Evolutionary conservation across 2,329 filamentous ascomycete genomes (phyloP).

Genomic region (Microsporum audouinii): DNA sequence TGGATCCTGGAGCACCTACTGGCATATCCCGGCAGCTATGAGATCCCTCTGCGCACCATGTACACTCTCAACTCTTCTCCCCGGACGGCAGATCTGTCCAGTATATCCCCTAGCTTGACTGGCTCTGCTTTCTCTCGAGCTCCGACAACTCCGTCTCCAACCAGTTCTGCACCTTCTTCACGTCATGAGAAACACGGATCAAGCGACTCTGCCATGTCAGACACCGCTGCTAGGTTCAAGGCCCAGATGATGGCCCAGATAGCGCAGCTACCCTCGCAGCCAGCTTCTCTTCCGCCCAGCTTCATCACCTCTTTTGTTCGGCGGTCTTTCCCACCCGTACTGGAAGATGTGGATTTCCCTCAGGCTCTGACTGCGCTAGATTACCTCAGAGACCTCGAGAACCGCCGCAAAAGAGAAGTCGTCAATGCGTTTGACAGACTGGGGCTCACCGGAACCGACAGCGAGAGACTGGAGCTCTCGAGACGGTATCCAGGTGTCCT

Average conservation of each 20-base stretch:
- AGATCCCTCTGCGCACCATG: conserved; percentile 56
- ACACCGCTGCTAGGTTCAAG: conserved; percentile 33
- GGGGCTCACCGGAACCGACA: conserved; percentile 40
- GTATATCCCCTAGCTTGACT: conserved; percentile 18
- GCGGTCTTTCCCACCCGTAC: conserved; percentile 45
- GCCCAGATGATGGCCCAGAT: conserved; percentile 41
- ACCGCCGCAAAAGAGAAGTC: conserved; percentile 48
- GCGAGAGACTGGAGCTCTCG: conserved; percentile 39
- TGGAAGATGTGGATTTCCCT: conserved; percentile 52
- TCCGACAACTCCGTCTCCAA: conserved; percentile 23
- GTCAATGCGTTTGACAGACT: conserved; percentile 44
- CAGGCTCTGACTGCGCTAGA: conserved; percentile 55
- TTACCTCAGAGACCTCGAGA: conserved; percentile 54
- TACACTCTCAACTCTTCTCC: conserved; percentile 54
- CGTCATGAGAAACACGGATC: conserved; percentile 18
- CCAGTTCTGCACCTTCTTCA: conserved; percentile 8
- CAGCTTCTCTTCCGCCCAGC: conserved; percentile 49
- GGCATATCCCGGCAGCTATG: conserved; percentile 51
- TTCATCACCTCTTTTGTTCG: conserved; percentile 54
- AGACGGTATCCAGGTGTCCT: conserved; percentile 44
- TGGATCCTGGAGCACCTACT: conserved; percentile 51
- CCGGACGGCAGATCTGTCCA: conserved; percentile 26
- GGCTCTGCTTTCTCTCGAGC: conserved; percentile 22
- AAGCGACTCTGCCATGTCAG: conserved; percentile 16
- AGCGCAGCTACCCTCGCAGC: conserved; percentile 47